These are phyloP conservation scores for Candida glucosophila DNA, from an alignment of 1,139 yeast genomes.

Conservation along the genomic window DNA sequence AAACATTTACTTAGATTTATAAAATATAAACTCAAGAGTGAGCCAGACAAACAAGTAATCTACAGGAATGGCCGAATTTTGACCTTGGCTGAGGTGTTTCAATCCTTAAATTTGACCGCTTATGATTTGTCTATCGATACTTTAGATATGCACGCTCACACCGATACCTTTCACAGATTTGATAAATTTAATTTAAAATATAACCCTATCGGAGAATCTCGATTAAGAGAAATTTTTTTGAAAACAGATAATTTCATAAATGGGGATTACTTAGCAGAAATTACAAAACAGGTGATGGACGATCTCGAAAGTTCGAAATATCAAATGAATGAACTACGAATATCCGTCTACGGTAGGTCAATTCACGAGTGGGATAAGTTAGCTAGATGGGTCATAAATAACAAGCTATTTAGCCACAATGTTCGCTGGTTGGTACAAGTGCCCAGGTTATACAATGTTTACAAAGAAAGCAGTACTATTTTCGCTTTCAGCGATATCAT, in stretches of 20 bases:
- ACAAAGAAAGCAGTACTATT: slow-evolving; percentile 70
- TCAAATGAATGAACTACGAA: slow-evolving; percentile 94
- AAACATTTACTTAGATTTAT: slow-evolving; percentile 91
- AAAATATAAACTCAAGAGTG: slow-evolving; percentile 63
- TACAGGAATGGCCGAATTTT: slow-evolving; percentile 89
- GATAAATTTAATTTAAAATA: slow-evolving; percentile 96
- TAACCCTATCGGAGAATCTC: slow-evolving; percentile 96
- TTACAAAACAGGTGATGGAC: slow-evolving; percentile 85
- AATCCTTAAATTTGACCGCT: slow-evolving; percentile 83
- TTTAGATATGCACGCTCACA: slow-evolving; percentile 98
- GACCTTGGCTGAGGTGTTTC: slow-evolving; percentile 79
- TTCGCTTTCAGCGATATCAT: slow-evolving; percentile 67
- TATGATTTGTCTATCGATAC: slow-evolving; percentile 95
- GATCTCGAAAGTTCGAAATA: slow-evolving; percentile 93
- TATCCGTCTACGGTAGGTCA: slow-evolving; percentile 87
- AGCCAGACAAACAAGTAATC: slow-evolving; percentile 81
- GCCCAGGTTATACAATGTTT: slow-evolving; percentile 86
- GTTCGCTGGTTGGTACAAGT: slow-evolving; percentile 96
- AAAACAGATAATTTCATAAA: slow-evolving; percentile 90
- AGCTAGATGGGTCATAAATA: slow-evolving; percentile 92
- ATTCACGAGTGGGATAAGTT: slow-evolving; percentile 90
- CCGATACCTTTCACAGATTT: slow-evolving; percentile 94
- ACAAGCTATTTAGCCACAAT: slow-evolving; percentile 84
- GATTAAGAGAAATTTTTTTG: slow-evolving; percentile 88
- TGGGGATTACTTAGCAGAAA: slow-evolving; percentile 86